Percentiles rank a stretch among this genome's conserved stretches.
Conservation (phyloP, 345 rosid species). For the Rhodamnia rubescens region DNA sequence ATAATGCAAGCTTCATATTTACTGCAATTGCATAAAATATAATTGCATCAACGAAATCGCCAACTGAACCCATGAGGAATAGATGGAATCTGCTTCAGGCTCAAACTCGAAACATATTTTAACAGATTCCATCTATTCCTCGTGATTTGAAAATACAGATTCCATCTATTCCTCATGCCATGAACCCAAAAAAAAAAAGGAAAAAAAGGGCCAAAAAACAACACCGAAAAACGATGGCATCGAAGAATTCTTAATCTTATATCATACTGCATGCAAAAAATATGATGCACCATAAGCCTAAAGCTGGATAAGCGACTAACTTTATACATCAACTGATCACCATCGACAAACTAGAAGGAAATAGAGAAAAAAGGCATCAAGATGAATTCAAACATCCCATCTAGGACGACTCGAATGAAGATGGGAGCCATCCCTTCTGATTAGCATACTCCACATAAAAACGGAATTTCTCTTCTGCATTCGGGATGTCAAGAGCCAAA, state of each 20-base stretch:
- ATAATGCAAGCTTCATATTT: background rate
- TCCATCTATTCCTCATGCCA: background rate
- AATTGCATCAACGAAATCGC: background rate
- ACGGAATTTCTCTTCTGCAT: conserved; percentile 74
- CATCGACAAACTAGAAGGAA: conserved; percentile 5
- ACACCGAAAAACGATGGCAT: background rate
- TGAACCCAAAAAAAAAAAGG: background rate
- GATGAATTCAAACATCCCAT: conserved; percentile 24
- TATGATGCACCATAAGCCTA: conserved; percentile 4
- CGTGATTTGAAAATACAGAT: too few species aligned
- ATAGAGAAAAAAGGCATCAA: conserved; percentile 7
- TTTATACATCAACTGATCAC: conserved; percentile 27
- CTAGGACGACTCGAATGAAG: conserved; percentile 35
- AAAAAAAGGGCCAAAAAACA: background rate
- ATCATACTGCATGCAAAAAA: conserved; percentile 2
- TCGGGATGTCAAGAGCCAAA: conserved; percentile 89
- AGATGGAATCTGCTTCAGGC: too few species aligned
- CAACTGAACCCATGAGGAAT: background rate
- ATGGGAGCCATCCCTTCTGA: conserved; percentile 72
- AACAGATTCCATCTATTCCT: too few species aligned
- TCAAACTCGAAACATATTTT: too few species aligned
- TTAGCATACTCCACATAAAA: conserved; percentile 58
- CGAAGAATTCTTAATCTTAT: background rate
- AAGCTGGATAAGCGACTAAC: conserved; percentile 17
- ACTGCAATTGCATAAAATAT: background rate